A percentile compares a stretch with the other conserved stretches of the same genome.
Conservation (phyloP, 2,329 filamentous ascomycete species). For the Aspergillus neoniger region DNA sequence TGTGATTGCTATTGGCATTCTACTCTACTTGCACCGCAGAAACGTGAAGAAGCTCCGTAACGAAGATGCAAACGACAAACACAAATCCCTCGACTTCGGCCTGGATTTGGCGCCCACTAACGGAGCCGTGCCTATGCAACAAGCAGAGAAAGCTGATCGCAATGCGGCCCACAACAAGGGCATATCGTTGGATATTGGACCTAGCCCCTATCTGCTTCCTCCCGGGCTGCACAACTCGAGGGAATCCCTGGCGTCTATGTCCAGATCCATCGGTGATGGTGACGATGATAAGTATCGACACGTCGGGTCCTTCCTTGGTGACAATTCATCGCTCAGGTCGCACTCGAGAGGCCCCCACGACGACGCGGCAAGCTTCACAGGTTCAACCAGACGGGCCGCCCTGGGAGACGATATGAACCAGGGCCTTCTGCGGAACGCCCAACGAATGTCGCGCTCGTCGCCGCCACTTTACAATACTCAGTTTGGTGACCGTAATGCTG, state of each 20-base stretch:
- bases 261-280: constrained; percentile 66
- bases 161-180: constrained; percentile 49
- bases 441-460: constrained; percentile 58
- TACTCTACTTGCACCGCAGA: constrained; percentile 78
- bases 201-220: constrained; percentile 84
- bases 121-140: constrained; percentile 58
- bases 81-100: constrained; percentile 91
- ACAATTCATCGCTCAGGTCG: constrained; percentile 42
- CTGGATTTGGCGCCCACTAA: constrained; percentile 56
- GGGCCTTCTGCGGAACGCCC: constrained; percentile 58
- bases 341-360: constrained; percentile 41
- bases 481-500: constrained; percentile 16
- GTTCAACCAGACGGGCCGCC: constrained; percentile 49
- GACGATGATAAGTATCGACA: constrained; percentile 83
- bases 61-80: constrained; percentile 84
- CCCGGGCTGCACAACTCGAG: constrained; percentile 74
- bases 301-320: constrained; percentile 57
- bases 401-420: constrained; percentile 51
- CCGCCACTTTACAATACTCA: constrained; percentile 39
- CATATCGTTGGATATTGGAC: constrained; percentile 66
- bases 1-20: constrained; percentile 63
- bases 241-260: constrained; percentile 84
- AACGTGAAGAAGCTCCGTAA: constrained; percentile 68
- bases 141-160: constrained; percentile 44
- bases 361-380: constrained; percentile 56